These are phyloP conservation scores for Craterostigma plantagineum DNA, from an alignment of 257 asterid genomes.

Conservation along the genomic window DNA sequence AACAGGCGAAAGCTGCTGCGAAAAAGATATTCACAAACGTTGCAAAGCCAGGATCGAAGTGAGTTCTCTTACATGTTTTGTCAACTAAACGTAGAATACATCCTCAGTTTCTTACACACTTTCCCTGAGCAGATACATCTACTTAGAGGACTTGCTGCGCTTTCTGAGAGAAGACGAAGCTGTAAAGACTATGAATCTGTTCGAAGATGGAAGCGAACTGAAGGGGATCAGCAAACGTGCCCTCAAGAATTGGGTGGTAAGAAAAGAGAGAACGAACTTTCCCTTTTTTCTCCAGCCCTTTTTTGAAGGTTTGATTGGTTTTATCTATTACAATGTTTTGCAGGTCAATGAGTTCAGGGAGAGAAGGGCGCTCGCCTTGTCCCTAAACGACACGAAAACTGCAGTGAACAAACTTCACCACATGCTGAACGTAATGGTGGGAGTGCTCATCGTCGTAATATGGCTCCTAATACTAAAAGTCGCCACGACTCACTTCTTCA, in stretches of 20 bases:
- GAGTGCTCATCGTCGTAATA: slow-evolving; percentile 24
- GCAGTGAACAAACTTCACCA: slow-evolving; percentile 85
- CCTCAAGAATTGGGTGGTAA: slow-evolving; percentile 87
- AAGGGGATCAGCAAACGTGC: slow-evolving; percentile 65
- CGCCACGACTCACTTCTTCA: slow-evolving; percentile 59
- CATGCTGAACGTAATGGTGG: slow-evolving; percentile 55
- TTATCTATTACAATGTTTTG: slow-evolving; percentile 12
- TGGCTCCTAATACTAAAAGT: slow-evolving; percentile 82
- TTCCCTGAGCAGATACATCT: slow-evolving; percentile 29
- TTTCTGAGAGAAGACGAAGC: slow-evolving; percentile 85
- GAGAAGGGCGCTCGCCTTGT: slow-evolving; percentile 75
- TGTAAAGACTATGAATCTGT: slow-evolving; percentile 37
- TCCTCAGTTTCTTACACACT: no score
- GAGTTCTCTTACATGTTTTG: not conserved
- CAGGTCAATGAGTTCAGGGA: slow-evolving; percentile 89
- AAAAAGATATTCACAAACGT: slow-evolving; percentile 69
- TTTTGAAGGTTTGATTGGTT: not conserved
- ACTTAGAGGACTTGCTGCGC: slow-evolving; percentile 53
- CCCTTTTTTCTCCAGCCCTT: not conserved
- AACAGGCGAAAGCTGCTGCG: slow-evolving; percentile 68
- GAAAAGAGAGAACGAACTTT: not conserved
- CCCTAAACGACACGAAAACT: slow-evolving; percentile 91
- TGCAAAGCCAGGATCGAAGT: slow-evolving; percentile 58
- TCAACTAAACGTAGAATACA: no score
- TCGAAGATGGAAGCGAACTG: slow-evolving; percentile 56